Evolutionary conservation across 768 basidiomycete genomes (phyloP), one percentile per base, ranked within the genome.

Genomic region (Termitomyces heimii): DNA sequence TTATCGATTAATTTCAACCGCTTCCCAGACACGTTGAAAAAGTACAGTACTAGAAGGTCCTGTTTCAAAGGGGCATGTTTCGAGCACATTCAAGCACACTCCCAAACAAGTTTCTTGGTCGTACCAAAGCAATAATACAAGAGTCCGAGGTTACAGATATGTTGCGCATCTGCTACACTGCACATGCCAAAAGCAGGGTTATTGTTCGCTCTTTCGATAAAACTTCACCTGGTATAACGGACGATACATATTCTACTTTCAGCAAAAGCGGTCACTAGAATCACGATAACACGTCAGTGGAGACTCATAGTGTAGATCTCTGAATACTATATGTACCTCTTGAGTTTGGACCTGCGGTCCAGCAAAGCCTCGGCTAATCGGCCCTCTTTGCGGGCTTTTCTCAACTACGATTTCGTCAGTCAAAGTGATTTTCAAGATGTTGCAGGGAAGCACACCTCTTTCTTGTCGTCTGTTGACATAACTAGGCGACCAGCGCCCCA

Each of bases 401-500:
- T 92, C 50, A 96, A 79, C 86, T 93, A 58, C 26, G 18, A 40
- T 28, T 10, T n/a, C 28, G 37, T 40, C 26, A 40, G 18, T 20
- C n/a, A 37, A 40, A 0, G 18, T 28, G n/a, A 40, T 18, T 14
- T 48, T 54, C 35, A 60, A 43, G 29, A 16, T 49, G 52, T 18
- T 28, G 6, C 28, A 29, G 55, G 44, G 24, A 56, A 44, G 54
- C 80, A 14, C 59, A 88, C 91, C 75, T 86, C 88, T 69, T 81
- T 83, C 73, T 84, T 88, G 63, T 94, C 93, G 0, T 78, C 81
- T 0, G 62, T 66, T 1, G 92, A 91, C 22, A 86, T 79, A 6
- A 95, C 75, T 18, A 82, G 82, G 34, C 86, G 77, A 4, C 90
- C 88, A 22, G 89, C 88, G 24, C 92, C 92, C 89, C 94, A 93